phyloP scores from a whole-genome alignment of 2,329 filamentous ascomycete species.

The Coniella lustricola region DNA sequence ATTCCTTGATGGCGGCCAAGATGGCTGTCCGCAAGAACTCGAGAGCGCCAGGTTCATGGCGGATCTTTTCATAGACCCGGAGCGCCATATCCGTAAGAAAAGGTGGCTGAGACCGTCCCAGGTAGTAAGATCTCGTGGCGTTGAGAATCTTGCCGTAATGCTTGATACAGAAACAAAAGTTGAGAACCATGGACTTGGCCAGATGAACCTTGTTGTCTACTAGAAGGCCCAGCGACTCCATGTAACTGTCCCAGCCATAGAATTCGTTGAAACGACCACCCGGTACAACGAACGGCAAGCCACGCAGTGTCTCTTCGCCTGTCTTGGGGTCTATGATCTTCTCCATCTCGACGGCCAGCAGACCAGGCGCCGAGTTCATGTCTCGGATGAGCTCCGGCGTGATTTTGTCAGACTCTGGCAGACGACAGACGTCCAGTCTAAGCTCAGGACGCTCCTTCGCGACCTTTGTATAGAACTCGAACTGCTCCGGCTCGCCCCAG shows the following conservation, averaged over 20 bases:
- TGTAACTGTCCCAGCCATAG: constrained; percentile 99
- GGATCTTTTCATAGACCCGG: constrained; percentile 88
- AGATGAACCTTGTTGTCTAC: constrained; percentile 79
- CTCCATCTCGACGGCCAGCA: constrained; percentile 86
- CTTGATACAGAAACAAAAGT: constrained; percentile 97
- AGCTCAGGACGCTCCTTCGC: constrained; percentile 75
- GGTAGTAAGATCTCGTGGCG: constrained; percentile 92
- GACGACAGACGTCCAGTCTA: constrained; percentile 75
- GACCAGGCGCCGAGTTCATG: constrained; percentile 79
- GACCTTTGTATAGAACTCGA: constrained; percentile 79
- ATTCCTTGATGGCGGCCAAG: constrained; percentile 93
- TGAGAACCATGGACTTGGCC: constrained; percentile 88
- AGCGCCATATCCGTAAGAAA: constrained; percentile 97
- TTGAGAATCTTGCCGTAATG: constrained; percentile 99
- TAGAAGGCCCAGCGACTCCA: constrained; percentile 87
- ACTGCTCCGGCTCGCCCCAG: constrained; percentile 74
- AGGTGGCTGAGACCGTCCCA: constrained; percentile 87
- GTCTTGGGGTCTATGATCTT: constrained; percentile 60
- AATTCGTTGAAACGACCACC: constrained; percentile 97
- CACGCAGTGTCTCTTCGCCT: constrained; percentile 63
- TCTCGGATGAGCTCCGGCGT: constrained; percentile 75
- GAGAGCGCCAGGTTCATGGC: constrained; percentile 69
- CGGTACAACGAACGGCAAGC: constrained; percentile 92
- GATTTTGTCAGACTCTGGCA: constrained; percentile 58
- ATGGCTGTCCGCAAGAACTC: constrained; percentile 78